Conservation (phyloP, 2,329 filamentous ascomycete genomes). For the Tolypocladium ophioglossoides region DNA sequence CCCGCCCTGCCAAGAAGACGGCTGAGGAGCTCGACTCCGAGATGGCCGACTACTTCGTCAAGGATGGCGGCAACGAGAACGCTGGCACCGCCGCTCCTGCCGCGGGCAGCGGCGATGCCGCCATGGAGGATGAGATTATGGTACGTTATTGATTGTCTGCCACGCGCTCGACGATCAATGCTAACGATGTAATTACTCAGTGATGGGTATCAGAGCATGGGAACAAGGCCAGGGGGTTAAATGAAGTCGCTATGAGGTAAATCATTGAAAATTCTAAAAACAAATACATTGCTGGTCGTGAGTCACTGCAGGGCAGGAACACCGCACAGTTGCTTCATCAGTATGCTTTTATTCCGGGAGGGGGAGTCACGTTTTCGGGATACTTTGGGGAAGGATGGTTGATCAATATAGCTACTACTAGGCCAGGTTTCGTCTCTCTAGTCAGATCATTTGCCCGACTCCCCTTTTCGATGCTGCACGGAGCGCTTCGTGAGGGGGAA, state of each 20-base stretch:
- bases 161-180: background rate
- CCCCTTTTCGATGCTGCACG: background rate
- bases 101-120: conserved; percentile 40
- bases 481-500: background rate
- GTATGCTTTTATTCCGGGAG: conserved; percentile 9
- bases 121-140: conserved; percentile 59
- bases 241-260: background rate
- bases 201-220: background rate
- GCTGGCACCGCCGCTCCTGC: conserved; percentile 35
- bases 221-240: background rate
- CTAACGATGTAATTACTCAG: background rate
- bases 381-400: background rate
- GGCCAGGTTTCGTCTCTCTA: background rate
- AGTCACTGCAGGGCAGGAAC: conserved; percentile 1
- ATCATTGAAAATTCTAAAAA: background rate
- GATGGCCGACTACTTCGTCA: conserved; percentile 89
- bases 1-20: conserved; percentile 72
- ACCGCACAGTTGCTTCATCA: conserved; percentile 7
- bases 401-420: background rate
- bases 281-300: background rate
- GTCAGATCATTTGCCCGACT: background rate
- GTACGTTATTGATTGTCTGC: conserved; percentile 14
- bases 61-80: conserved; percentile 32
- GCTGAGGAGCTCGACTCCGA: conserved; percentile 92
- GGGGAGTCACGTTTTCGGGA: conserved; percentile 2